Conservation (phyloP, 805 yeast species). For the Zygosaccharomyces lentus region DNA sequence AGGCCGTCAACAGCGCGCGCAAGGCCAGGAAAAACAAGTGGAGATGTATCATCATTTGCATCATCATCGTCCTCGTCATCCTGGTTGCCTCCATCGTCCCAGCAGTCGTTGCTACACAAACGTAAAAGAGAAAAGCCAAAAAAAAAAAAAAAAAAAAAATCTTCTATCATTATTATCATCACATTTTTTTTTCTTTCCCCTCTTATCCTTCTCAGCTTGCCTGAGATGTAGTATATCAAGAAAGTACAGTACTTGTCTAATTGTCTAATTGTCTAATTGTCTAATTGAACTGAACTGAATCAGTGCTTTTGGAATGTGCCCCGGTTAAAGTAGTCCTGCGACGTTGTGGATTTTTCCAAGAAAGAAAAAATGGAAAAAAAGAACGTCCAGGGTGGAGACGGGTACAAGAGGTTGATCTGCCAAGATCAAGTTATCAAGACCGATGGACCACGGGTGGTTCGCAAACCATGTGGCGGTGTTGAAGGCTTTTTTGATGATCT, state of each 20-base stretch:
- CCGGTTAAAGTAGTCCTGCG: slow-evolving; percentile 36
- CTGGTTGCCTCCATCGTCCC: slow-evolving; percentile 63
- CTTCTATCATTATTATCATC: not conserved
- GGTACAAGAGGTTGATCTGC: slow-evolving; percentile 36
- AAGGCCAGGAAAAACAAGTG: slow-evolving; percentile 88
- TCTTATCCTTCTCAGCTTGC: not conserved
- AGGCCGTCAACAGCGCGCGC: slow-evolving; percentile 83
- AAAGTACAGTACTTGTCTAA: not conserved
- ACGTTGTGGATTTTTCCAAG: slow-evolving; percentile 18
- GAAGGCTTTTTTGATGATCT: slow-evolving; percentile 9
- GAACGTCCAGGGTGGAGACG: slow-evolving; percentile 18
- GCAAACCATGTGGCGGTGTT: not conserved
- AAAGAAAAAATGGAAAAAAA: too few relatives aligned
- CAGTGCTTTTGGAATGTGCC: slow-evolving; percentile 20
- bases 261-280: slow-evolving; percentile 8
- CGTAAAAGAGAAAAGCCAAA: slow-evolving; percentile 1
- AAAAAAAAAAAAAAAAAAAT: not conserved
- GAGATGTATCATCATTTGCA: slow-evolving; percentile 70
- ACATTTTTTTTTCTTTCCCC: too few relatives aligned
- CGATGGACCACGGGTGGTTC: slow-evolving; percentile 1
- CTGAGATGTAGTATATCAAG: slow-evolving; percentile 14
- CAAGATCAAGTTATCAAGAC: slow-evolving; percentile 36
- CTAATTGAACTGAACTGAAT: slow-evolving; percentile 3
- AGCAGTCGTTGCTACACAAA: slow-evolving; percentile 34
- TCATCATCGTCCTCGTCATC: slow-evolving; percentile 56